A percentile compares a stretch with the other conserved stretches of the same genome.
These are phyloP conservation scores for Novymonas esmeraldas DNA, from an alignment of 208 protist genomes.

Conservation along the genomic window DNA sequence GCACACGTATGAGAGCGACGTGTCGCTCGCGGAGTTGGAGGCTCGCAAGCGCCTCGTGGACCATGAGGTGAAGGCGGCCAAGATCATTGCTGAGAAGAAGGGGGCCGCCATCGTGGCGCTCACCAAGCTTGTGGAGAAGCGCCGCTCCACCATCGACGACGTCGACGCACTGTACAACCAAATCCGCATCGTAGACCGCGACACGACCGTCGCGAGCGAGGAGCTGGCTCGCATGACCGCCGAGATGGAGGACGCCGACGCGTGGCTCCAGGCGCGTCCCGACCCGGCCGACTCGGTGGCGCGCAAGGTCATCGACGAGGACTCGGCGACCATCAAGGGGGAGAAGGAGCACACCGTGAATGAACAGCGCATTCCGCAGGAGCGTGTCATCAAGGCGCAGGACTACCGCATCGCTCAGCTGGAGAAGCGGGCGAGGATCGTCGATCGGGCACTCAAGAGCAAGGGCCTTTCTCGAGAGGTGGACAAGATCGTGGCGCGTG, in stretches of 20 bases:
- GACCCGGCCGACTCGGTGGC: conserved; percentile 39
- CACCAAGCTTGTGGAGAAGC: conserved; percentile 44
- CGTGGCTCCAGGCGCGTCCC: conserved; percentile 48
- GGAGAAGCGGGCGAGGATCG: conserved; percentile 63
- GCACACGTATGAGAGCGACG: conserved; percentile 31
- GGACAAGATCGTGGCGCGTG: conserved; percentile 53
- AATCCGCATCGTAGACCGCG: conserved; percentile 76
- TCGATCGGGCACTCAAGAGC: conserved; percentile 62
- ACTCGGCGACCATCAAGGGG: conserved; percentile 51
- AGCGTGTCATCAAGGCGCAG: conserved; percentile 88
- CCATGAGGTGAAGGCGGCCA: conserved; percentile 63
- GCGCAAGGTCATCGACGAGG: conserved; percentile 60
- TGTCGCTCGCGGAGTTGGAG: conserved; percentile 52
- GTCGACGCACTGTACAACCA: conserved; percentile 81
- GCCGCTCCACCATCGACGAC: conserved; percentile 58
- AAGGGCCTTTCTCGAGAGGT: conserved; percentile 67
- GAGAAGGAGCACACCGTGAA: conserved; percentile 59
- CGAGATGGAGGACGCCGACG: conserved; percentile 57
- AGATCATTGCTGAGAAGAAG: conserved; percentile 66
- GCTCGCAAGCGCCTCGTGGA: conserved; percentile 52
- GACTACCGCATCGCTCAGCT: conserved; percentile 84
- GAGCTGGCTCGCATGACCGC: conserved; percentile 42
- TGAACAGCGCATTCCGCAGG: conserved; percentile 66
- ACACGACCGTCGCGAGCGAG: conserved; percentile 58
- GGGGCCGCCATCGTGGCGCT: conserved; percentile 55